Evolutionary conservation across 192 early-diverging fungal species (phyloP).

Genomic region (Radiomyces spectabilis): DNA sequence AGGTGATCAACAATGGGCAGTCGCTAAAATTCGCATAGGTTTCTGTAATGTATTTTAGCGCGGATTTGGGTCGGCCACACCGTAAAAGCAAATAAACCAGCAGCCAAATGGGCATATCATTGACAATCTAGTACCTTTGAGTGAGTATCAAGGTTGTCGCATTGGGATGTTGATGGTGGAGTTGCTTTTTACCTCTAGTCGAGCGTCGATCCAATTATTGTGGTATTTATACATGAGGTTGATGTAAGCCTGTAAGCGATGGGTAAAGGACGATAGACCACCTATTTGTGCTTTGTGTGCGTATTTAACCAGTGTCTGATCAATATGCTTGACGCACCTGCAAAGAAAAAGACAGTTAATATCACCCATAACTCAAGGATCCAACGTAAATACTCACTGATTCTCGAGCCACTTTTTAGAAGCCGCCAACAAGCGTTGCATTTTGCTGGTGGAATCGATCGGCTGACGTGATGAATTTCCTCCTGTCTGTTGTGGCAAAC

Average conservation of each 20-base stretch:
- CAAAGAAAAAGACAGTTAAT: not conserved
- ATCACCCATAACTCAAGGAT: not conserved
- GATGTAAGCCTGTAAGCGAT: conserved; percentile 65
- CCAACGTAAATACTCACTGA: conserved; percentile 23
- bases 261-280: conserved; percentile 70
- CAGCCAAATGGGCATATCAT: conserved; percentile 75
- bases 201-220: conserved; percentile 31
- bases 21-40: conserved; percentile 48
- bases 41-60: conserved; percentile 58
- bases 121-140: conserved; percentile 36
- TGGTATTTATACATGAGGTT: conserved; percentile 59
- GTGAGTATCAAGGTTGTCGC: not conserved
- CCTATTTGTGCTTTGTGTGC: conserved; percentile 65
- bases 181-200: conserved; percentile 24
- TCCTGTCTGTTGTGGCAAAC: not conserved
- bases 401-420: conserved; percentile 38
- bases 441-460: not conserved
- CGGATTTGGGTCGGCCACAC: conserved; percentile 60
- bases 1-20: conserved; percentile 66
- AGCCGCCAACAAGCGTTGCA: not conserved
- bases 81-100: conserved; percentile 80
- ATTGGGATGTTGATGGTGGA: not conserved
- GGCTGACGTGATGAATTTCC: not conserved
- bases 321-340: conserved; percentile 38
- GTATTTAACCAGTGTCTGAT: conserved; percentile 46